These are phyloP conservation scores for Sphagnum fallax DNA, from an alignment of 228 moss, liverwort and hornwort species.

Conservation along the genomic window DNA sequence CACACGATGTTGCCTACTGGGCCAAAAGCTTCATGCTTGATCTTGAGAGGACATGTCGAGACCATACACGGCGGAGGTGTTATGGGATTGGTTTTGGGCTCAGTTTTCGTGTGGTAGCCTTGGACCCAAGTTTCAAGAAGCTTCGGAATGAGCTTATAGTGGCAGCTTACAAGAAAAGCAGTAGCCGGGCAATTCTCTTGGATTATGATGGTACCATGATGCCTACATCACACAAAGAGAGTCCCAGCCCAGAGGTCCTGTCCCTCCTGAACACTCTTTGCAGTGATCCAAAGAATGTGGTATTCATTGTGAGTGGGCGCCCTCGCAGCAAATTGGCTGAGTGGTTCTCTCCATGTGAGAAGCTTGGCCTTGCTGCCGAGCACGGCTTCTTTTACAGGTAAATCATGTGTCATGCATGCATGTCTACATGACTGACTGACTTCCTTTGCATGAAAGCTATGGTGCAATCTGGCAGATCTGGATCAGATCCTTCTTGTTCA, in stretches of 20 bases:
- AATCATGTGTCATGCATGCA: background rate
- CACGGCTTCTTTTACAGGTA: constrained; percentile 58
- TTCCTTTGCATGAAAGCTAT: too few species aligned
- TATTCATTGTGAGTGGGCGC: constrained; percentile 43
- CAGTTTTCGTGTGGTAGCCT: constrained; percentile 43
- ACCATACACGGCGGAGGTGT: constrained; percentile 24
- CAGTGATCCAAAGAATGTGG: constrained; percentile 38
- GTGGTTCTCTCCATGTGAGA: constrained; percentile 43
- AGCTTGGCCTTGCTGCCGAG: constrained; percentile 44
- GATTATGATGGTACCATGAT: constrained; percentile 58
- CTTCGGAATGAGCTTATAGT: constrained; percentile 49
- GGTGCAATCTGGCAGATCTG: too few species aligned
- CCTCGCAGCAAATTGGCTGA: constrained; percentile 24
- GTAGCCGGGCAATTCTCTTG: constrained; percentile 38
- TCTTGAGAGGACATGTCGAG: constrained; percentile 41
- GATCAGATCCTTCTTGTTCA: too few species aligned
- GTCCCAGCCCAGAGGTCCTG: constrained; percentile 36
- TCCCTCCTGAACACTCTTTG: constrained; percentile 42
- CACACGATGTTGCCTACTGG: constrained; percentile 42
- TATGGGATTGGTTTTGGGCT: constrained; percentile 51
- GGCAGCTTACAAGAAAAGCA: constrained; percentile 39
- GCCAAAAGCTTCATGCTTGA: constrained; percentile 40
- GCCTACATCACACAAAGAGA: constrained; percentile 25
- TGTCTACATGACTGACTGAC: too few species aligned
- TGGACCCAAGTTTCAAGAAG: constrained; percentile 44